Conservation (phyloP, 2,329 filamentous ascomycete species). For the Penicillium sp. region DNA sequence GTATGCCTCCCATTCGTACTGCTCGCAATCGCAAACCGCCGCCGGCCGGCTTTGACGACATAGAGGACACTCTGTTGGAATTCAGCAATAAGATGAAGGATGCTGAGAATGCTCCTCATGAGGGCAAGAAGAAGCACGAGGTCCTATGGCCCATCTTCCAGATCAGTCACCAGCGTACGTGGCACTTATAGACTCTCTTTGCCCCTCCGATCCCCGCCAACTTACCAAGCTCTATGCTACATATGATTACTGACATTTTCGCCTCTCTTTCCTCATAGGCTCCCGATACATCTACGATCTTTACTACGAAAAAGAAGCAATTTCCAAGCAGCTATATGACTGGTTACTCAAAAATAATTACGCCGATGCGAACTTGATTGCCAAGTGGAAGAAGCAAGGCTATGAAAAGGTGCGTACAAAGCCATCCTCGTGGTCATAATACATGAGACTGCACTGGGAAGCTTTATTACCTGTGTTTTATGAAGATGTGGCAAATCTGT, state of each 20-base stretch:
- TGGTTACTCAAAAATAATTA: constrained; percentile 97
- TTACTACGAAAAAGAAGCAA: constrained; percentile 97
- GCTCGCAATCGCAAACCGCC: constrained; percentile 63
- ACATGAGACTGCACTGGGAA: neutral
- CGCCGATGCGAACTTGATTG: constrained; percentile 91
- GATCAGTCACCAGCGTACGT: constrained; percentile 84
- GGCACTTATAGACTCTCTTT: constrained; percentile 2
- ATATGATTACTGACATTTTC: neutral
- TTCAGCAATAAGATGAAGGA: constrained; percentile 71
- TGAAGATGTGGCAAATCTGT: neutral
- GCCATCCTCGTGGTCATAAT: neutral
- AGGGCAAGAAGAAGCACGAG: constrained; percentile 83
- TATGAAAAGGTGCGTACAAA: constrained; percentile 78
- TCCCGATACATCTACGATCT: constrained; percentile 93
- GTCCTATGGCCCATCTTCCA: constrained; percentile 97
- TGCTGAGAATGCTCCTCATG: constrained; percentile 81
- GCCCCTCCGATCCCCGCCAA: neutral
- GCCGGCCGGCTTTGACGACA: constrained; percentile 66
- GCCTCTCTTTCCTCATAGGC: constrained; percentile 39
- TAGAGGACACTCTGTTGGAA: constrained; percentile 67
- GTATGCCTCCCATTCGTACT: constrained; percentile 63
- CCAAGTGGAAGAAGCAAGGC: constrained; percentile 99
- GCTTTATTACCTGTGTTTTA: neutral
- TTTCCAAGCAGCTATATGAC: constrained; percentile 88
- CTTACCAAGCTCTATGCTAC: neutral